Evolutionary conservation across 305 asterid genomes (phyloP).

Genomic region (Solanum hybrid): DNA sequence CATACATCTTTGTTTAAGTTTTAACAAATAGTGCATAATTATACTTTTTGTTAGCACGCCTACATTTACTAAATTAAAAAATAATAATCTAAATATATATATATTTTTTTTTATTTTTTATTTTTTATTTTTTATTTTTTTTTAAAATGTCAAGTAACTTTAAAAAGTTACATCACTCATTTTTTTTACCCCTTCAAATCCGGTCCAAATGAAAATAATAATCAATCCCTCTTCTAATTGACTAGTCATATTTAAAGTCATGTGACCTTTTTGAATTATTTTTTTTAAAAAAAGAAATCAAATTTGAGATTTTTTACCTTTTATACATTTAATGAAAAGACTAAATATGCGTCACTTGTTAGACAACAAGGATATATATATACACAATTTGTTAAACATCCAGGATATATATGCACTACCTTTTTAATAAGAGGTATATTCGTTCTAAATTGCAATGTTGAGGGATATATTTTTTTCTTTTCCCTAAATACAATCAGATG

Average conservation of each 20-base stretch:
- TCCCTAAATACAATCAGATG: no score
- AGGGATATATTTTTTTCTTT: neutral
- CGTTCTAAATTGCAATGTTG: neutral
- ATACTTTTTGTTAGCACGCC: neutral
- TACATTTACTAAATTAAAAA: neutral
- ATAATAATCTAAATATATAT: no score
- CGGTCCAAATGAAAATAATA: neutral
- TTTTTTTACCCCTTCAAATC: neutral
- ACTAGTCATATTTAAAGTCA: neutral
- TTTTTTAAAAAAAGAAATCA: no score
- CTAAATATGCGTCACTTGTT: neutral
- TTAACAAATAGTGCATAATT: neutral
- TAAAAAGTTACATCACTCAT: neutral
- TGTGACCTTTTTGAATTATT: neutral
- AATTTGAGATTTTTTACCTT: no score
- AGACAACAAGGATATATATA: no score
- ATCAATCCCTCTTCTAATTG: neutral
- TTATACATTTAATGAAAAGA: no score
- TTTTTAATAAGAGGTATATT: no score
- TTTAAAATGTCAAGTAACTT: neutral
- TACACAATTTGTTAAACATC: neutral
- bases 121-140: no score
- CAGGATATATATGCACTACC: neutral
- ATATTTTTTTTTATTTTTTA: no score
- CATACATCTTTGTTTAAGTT: neutral